Conservation (phyloP, 139 green algal species). For the Zygnema cylindricum region DNA sequence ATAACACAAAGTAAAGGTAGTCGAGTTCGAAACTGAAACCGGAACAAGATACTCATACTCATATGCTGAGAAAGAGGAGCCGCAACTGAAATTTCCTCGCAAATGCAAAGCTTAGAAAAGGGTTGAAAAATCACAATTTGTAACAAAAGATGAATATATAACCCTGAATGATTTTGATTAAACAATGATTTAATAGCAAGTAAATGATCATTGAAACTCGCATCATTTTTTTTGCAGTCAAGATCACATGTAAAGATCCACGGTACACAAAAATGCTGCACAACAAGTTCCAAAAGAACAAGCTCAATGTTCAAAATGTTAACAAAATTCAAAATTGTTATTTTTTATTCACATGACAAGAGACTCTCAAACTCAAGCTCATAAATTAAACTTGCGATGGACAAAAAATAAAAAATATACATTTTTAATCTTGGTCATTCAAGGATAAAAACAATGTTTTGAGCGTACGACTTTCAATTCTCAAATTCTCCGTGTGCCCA, state of each 20-base stretch:
- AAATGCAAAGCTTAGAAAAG: neutral
- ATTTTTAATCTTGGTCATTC: no score
- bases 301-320: neutral
- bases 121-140: neutral
- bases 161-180: no score
- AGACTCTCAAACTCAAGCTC: no score
- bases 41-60: neutral
- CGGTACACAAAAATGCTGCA: neutral
- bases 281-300: neutral
- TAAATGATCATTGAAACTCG: neutral
- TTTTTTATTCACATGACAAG: neutral
- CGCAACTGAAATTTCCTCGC: neutral
- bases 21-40: neutral
- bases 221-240: neutral
- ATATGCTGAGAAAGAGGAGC: neutral
- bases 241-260: neutral
- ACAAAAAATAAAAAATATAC: neutral
- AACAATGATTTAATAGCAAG: neutral
- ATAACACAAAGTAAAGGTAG: neutral
- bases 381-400: neutral
- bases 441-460: no score
- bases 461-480: no score
- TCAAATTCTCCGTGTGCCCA: constrained; percentile 58
- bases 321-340: neutral
- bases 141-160: neutral